A percentile compares a stretch with the other conserved stretches of the same genome.
Evolutionary conservation across 352 stramenopile genomes (phyloP).

Genomic region (Pythium brachiatum): DNA sequence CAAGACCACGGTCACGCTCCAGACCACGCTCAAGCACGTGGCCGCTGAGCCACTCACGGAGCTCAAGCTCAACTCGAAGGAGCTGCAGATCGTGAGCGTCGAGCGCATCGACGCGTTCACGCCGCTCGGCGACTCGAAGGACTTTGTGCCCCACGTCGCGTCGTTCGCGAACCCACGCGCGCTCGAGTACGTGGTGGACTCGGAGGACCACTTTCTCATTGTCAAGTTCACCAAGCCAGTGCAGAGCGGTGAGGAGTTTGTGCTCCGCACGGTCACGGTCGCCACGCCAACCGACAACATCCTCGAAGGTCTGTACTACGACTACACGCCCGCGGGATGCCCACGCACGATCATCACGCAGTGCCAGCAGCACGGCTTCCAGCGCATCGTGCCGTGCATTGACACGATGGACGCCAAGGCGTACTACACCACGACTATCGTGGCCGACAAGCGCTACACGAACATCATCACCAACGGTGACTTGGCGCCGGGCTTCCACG

Average conservation of each 20-base stretch:
- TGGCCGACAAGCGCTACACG: conserved; percentile 68
- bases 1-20: conserved; percentile 60
- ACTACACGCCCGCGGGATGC: conserved; percentile 65
- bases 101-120: conserved; percentile 50
- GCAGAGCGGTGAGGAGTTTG: conserved; percentile 59
- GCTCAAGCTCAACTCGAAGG: conserved; percentile 76
- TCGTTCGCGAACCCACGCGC: conserved; percentile 43
- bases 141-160: conserved; percentile 61
- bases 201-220: conserved; percentile 68
- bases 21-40: conserved; percentile 64
- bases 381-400: conserved; percentile 75
- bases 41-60: conserved; percentile 36
- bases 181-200: conserved; percentile 54
- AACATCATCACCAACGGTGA: conserved; percentile 85
- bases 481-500: conserved; percentile 60
- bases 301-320: conserved; percentile 73
- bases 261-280: conserved; percentile 62
- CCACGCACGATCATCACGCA: conserved; percentile 83
- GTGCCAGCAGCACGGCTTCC: conserved; percentile 79
- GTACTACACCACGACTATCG: conserved; percentile 79
- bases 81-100: conserved; percentile 60
- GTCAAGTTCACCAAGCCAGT: conserved; percentile 55
- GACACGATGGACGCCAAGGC: conserved; percentile 82
- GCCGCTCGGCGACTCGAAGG: conserved; percentile 33
- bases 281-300: conserved; percentile 75